Conservation (phyloP, 768 basidiomycete genomes). For the Russula emetica region DNA sequence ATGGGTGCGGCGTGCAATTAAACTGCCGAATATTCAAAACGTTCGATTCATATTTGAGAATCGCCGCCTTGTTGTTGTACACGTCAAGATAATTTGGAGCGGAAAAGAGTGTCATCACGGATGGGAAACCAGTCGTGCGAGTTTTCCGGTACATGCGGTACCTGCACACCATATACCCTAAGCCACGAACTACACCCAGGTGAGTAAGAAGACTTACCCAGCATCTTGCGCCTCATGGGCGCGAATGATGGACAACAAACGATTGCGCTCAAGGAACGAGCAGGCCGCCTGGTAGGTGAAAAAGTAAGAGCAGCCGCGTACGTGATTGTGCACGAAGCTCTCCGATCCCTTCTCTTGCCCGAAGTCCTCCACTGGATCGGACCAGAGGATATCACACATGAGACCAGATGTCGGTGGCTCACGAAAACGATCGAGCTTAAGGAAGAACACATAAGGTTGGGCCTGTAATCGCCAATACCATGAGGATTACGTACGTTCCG, state of each 20-base stretch:
- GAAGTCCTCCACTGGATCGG: conserved; percentile 97
- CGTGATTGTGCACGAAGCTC: conserved; percentile 92
- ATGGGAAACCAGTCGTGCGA: conserved; percentile 95
- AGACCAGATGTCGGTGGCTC: conserved; percentile 96
- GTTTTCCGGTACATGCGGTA: conserved; percentile 99
- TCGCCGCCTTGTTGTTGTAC: conserved; percentile 98
- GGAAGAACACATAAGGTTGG: not conserved
- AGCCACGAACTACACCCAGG: conserved; percentile 3
- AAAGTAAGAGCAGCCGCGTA: conserved; percentile 96
- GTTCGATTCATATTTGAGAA: conserved; percentile 98
- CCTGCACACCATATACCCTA: conserved; percentile 37
- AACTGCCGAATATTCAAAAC: conserved; percentile 99
- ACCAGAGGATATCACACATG: conserved; percentile 99
- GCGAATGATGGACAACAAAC: conserved; percentile 91
- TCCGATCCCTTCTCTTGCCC: conserved; percentile 90
- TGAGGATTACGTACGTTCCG: conserved; percentile 55
- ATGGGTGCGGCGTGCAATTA: conserved; percentile 92
- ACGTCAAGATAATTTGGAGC: conserved; percentile 98
- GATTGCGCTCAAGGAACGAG: conserved; percentile 95
- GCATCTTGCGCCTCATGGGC: conserved; percentile 99
- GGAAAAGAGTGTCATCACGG: conserved; percentile 99
- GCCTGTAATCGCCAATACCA: not conserved
- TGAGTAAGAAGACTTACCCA: conserved; percentile 49
- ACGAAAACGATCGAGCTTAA: conserved; percentile 92
- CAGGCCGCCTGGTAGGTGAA: conserved; percentile 95